Conservation (phyloP, 495 filamentous ascomycete genomes). For the Penicillium lividum region DNA sequence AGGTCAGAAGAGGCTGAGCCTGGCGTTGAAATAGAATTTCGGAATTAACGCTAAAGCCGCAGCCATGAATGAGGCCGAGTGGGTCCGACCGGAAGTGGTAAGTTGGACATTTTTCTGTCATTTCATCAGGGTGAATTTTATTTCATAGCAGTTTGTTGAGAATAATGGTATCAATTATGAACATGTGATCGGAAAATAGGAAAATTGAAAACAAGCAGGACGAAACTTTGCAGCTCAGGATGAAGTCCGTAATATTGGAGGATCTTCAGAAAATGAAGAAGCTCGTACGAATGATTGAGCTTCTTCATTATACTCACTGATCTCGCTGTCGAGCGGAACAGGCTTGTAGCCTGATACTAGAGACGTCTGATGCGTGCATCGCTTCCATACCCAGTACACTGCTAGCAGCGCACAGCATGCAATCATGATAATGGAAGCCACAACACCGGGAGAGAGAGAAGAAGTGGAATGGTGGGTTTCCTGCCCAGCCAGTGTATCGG, state of each 20-base stretch:
- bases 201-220: no score
- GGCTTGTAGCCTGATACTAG: neutral
- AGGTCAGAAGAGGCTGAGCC: neutral
- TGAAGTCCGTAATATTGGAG: neutral
- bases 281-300: neutral
- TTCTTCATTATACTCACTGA: neutral
- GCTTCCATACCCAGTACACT: neutral
- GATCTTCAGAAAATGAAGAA: neutral
- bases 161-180: neutral
- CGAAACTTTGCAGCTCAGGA: neutral
- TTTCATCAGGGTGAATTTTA: neutral
- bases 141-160: neutral
- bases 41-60: constrained; percentile 10
- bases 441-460: neutral
- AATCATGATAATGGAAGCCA: neutral
- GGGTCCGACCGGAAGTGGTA: neutral
- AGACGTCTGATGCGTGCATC: neutral
- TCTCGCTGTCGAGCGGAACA: neutral
- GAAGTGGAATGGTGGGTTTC: neutral
- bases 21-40: constrained; percentile 1
- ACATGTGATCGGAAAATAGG: neutral
- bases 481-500: constrained; percentile 3
- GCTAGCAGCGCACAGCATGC: neutral
- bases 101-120: neutral
- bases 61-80: neutral